Evolutionary conservation across 106 monocot genomes (phyloP).

Genomic region (Cymbidium sinense): DNA sequence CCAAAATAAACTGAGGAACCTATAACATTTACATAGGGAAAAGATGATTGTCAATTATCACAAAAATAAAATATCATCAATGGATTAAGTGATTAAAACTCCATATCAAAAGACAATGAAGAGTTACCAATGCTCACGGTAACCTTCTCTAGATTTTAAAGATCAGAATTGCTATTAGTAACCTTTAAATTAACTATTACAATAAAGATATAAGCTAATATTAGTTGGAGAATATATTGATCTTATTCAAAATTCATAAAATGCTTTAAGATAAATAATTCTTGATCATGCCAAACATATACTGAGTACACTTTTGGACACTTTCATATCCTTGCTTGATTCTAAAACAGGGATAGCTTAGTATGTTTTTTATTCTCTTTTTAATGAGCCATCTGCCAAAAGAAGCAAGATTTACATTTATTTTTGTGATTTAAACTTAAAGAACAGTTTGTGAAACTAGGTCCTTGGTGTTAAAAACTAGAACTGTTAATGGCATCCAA

Average conservation of each 20-base stretch:
- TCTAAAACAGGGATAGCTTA: not conserved
- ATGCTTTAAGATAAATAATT: not conserved
- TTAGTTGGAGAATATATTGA: not conserved
- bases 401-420: not conserved
- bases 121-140: not conserved
- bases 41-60: constrained; percentile 2
- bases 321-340: not conserved
- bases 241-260: not conserved
- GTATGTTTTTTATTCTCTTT: constrained; percentile 1
- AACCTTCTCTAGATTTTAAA: not conserved
- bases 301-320: not conserved
- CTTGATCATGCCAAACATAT: not conserved
- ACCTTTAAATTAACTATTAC: not conserved
- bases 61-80: not conserved
- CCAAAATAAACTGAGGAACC: constrained; percentile 98
- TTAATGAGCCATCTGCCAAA: not conserved
- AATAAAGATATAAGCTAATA: not conserved
- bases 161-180: not conserved
- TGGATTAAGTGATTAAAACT: not conserved
- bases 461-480: not conserved
- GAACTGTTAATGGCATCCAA: not conserved
- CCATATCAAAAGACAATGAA: not conserved
- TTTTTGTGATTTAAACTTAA: not conserved
- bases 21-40: constrained; percentile 18
- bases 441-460: not conserved